Conservation (phyloP, 495 filamentous ascomycete genomes). For the Geopyxis carbonaria region DNA sequence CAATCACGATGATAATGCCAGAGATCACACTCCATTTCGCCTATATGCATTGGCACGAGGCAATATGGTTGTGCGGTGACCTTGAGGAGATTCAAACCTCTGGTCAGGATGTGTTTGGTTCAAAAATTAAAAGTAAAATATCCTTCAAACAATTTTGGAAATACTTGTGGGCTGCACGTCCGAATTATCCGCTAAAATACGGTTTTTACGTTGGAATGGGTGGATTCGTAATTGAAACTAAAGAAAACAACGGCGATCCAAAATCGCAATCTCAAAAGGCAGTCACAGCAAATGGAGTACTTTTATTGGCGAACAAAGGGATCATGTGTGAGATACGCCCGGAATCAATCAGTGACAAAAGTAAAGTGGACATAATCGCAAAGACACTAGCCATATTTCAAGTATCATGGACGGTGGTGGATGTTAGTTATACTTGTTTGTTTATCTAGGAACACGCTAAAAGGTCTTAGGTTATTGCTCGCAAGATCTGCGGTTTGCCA, state of each 20-base stretch:
- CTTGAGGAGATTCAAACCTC: not conserved
- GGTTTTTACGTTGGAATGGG: conserved; percentile 1
- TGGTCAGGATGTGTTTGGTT: not conserved
- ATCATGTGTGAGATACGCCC: not conserved
- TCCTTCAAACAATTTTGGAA: not conserved
- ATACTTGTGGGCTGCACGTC: not conserved
- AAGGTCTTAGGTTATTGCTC: conserved; percentile 4
- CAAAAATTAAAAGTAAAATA: not conserved
- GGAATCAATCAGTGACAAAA: conserved; percentile 1
- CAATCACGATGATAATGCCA: conserved; percentile 1
- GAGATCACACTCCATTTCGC: conserved; percentile 7
- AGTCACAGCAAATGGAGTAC: not conserved
- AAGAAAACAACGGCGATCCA: not conserved
- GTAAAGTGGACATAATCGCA: conserved; percentile 6
- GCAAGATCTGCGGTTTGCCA: conserved; percentile 6
- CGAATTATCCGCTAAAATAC: not conserved
- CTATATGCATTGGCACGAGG: not conserved
- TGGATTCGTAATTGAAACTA: not conserved
- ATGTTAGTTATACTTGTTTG: conserved; percentile 2
- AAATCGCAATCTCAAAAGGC: too few relatives aligned
- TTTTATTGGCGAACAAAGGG: not conserved
- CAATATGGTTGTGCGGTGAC: not conserved
- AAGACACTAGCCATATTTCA: not conserved
- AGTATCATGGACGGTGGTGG: conserved; percentile 1
- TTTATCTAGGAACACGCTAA: too few relatives aligned